Percentiles rank a stretch among this genome's conserved stretches.
phyloP scores from a whole-genome alignment of 306 rosid species.

The Citrullus mucosospermus region DNA sequence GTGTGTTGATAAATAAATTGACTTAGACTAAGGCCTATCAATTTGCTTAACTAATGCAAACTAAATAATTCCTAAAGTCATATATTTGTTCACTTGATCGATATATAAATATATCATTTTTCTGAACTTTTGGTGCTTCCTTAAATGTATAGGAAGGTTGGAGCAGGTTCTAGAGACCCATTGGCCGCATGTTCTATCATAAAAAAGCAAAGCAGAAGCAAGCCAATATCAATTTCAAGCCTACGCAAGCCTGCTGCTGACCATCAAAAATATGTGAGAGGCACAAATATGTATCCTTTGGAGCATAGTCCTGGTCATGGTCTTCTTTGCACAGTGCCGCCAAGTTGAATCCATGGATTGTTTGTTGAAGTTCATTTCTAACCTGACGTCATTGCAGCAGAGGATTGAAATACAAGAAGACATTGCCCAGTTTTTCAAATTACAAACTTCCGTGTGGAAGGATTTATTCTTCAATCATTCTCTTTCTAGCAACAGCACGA shows the following conservation, averaged over 20 bases:
- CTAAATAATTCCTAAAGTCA: not conserved
- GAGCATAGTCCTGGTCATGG: constrained; percentile 64
- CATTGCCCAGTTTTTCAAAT: not conserved
- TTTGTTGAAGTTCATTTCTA: not conserved
- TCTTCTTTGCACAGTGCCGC: constrained; percentile 63
- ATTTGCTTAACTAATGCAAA: not conserved
- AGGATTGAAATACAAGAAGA: not conserved
- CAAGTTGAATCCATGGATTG: constrained; percentile 14
- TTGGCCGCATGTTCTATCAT: constrained; percentile 49
- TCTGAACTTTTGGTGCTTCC: not conserved
- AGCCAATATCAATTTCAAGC: constrained; percentile 22
- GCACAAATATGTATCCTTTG: constrained; percentile 76
- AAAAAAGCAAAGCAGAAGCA: constrained; percentile 43
- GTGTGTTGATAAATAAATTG: too few relatives aligned
- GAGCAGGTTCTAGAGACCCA: constrained; percentile 72
- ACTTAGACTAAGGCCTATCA: too few relatives aligned
- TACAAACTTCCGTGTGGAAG: not conserved
- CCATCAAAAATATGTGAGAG: constrained; percentile 48
- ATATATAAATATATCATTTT: not conserved
- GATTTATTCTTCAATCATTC: not conserved
- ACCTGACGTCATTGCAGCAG: not conserved
- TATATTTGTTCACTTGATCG: not conserved
- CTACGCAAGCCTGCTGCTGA: constrained; percentile 47
- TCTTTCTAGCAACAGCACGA: not conserved
- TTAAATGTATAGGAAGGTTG: constrained; percentile 48